Conservation (phyloP, 2,329 filamentous ascomycete species). For the Fusarium chuoi region DNA sequence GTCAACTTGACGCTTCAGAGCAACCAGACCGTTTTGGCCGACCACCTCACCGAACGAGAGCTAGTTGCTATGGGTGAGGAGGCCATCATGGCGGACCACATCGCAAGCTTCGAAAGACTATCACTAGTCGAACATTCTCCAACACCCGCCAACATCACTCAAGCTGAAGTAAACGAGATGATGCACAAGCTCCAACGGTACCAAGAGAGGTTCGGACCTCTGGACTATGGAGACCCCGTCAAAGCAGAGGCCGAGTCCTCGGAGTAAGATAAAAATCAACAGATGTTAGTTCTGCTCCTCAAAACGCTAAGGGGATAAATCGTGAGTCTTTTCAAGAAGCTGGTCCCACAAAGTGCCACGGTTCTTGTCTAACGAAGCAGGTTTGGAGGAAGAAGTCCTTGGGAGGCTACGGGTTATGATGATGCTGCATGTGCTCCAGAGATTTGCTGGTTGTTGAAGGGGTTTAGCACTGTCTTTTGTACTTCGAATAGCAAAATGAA, state of each 20-base stretch:
- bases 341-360: not conserved
- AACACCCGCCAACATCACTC: not conserved
- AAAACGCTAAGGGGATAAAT: not conserved
- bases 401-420: not conserved
- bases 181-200: not conserved
- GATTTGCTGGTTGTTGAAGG: not conserved
- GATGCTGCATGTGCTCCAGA: not conserved
- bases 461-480: not conserved
- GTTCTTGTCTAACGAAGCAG: not conserved
- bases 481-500: not conserved
- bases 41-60: not conserved
- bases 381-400: too few species aligned
- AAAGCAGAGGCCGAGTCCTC: not conserved
- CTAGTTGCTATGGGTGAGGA: not conserved
- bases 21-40: not conserved
- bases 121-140: not conserved
- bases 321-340: accelerated
- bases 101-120: not conserved
- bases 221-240: not conserved
- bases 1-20: not conserved
- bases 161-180: not conserved
- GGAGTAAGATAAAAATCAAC: not conserved
- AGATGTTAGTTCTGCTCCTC: not conserved
- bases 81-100: not conserved
- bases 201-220: not conserved